Evolutionary conservation across 352 stramenopile genomes (phyloP).

Genomic region (Aphanomyces stellatus): DNA sequence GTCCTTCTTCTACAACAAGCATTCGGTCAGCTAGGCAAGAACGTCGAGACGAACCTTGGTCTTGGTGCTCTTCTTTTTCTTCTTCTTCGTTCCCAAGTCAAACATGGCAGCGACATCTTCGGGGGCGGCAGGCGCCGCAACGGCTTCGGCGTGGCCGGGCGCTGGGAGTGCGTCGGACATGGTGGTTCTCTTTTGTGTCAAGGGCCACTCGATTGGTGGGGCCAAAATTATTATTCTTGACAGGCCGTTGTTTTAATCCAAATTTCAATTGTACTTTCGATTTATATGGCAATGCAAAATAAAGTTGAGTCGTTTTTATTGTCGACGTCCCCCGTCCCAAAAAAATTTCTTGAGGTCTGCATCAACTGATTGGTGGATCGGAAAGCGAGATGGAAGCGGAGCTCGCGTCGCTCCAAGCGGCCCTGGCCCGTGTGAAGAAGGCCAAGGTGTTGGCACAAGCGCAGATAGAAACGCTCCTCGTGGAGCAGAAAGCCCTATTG

Average conservation of each 20-base stretch:
- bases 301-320: neutral
- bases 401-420: neutral
- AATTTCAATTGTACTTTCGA: too few species aligned
- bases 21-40: constrained; percentile 31
- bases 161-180: constrained; percentile 15
- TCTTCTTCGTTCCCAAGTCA: constrained; percentile 87
- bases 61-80: constrained; percentile 84
- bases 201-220: neutral
- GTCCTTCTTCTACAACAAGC: constrained; percentile 36
- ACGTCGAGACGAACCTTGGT: too few species aligned
- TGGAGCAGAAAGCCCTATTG: constrained; percentile 7
- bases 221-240: too few species aligned
- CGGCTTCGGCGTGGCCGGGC: constrained; percentile 28
- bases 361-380: neutral
- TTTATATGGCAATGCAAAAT: neutral
- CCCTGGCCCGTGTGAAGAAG: neutral
- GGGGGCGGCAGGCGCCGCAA: constrained; percentile 41
- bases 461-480: constrained; percentile 13
- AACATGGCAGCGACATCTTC: constrained; percentile 86
- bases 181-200: constrained; percentile 7
- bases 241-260: too few species aligned
- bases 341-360: constrained; percentile 20
- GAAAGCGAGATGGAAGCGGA: neutral
- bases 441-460: constrained; percentile 8
- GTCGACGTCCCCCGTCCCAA: neutral